Base-by-base conservation (phyloP, 495 filamentous ascomycete species). In the Penicillium tannophilum region DNA sequence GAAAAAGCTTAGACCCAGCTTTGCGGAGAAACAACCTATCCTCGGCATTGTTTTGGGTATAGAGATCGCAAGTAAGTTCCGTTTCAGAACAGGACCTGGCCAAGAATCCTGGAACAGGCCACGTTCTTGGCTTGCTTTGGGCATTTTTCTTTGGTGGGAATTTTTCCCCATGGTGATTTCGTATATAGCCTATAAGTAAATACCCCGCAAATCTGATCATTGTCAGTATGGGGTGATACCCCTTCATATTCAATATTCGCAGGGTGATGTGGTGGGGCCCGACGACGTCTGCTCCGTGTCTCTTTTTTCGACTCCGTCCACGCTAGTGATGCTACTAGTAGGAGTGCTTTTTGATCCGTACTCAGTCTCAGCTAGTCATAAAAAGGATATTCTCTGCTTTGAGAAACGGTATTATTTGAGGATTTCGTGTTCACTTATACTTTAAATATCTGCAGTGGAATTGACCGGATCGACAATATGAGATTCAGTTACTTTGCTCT, bases 401-500 rank as follows among this genome's bases (percentile, higher is more conserved):
- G 12, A 36, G 20, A 36, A 6, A 14, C 2, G 8, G 16, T 14
- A 20, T 24, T 45, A 1, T 45, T 45, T 23, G n/a, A 20, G 20
- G 42, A 9, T 20, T 17, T 41, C 10, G 33, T 14, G 33, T 12
- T 14, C 14, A 9, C 14, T 12, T 36, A 36, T 9, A 11, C 10
- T 12, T 17, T 4, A 12, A 20, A 44, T 54, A 54, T 44, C 36
- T 54, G 9, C 4, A 35, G 30, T 23, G 39, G 28, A 28, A 28
- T 28, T 52, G 19, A 23, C 20, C 20, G 20, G 20, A 23, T 23
- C 20, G 20, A 16, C 23, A 59, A 55, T n/a, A 74, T 75, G 70
- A 75, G 62, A 59, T 49, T 75, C 23, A 57, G 56, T 23, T 46
- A 54, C 23, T 47, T 61, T 59, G 56, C 55, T 61, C 36, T 60